A percentile compares a stretch with the other conserved stretches of the same genome.
Conservation (phyloP, 108 stramenopile species). For the Skeletonema potamos region DNA sequence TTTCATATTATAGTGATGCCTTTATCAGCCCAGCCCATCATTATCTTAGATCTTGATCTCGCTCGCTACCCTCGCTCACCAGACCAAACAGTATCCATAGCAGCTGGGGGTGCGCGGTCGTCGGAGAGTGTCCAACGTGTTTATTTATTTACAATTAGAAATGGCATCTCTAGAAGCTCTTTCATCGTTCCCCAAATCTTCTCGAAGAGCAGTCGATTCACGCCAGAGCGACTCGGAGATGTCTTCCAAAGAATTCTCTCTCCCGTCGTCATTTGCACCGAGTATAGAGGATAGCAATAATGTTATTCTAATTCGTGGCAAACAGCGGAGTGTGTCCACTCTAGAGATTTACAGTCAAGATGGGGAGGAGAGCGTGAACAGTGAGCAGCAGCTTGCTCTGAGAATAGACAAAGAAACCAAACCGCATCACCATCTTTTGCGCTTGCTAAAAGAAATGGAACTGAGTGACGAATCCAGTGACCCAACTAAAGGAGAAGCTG, state of each 20-base stretch:
- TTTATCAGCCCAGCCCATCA: too few species aligned
- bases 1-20: too few species aligned
- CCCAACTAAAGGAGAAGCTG: constrained; percentile 6
- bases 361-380: not conserved
- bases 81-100: too few species aligned
- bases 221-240: not conserved
- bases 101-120: too few species aligned
- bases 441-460: constrained; percentile 20
- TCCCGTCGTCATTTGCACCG: not conserved
- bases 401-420: constrained; percentile 21
- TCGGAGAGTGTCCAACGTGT: too few species aligned
- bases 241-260: not conserved
- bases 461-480: not conserved
- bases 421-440: constrained; percentile 19
- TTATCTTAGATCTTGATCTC: too few species aligned
- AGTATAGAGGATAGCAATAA: not conserved
- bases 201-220: not conserved
- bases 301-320: not conserved
- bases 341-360: not conserved
- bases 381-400: constrained; percentile 5
- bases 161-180: not conserved
- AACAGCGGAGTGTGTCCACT: not conserved
- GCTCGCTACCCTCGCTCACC: too few species aligned
- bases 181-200: not conserved
- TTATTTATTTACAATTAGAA: too few species aligned